Evolutionary conservation across 176 grass and related monocot species (phyloP).

Genomic region (Musa schizocarpa): DNA sequence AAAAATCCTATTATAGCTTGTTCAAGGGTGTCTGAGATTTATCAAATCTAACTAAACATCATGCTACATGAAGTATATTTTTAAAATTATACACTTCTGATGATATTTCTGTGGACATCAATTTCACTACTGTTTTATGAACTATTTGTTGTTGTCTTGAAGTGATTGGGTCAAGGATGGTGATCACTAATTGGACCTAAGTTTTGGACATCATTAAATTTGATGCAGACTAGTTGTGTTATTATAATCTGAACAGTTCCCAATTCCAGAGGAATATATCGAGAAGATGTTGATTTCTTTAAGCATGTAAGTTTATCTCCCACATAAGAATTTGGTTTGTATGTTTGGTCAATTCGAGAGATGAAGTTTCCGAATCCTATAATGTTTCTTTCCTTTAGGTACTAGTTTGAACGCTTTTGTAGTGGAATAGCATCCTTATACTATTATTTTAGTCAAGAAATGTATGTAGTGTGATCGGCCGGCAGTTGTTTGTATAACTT

Average conservation of each 20-base stretch:
- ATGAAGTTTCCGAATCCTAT: not conserved
- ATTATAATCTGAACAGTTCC: not conserved
- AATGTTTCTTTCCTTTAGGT: not conserved
- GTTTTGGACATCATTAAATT: no score
- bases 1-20: not conserved
- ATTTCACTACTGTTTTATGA: not conserved
- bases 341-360: not conserved
- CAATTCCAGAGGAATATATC: not conserved
- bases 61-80: not conserved
- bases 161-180: not conserved
- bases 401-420: not conserved
- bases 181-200: no score
- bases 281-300: not conserved
- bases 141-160: not conserved
- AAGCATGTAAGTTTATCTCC: not conserved
- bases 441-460: not conserved
- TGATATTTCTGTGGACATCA: not conserved
- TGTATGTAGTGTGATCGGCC: not conserved
- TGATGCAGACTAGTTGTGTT: no score
- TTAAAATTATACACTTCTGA: not conserved
- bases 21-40: not conserved
- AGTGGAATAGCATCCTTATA: not conserved
- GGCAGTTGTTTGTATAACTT: not conserved
- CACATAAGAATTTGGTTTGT: not conserved
- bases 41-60: not conserved